A percentile compares a stretch with the other conserved stretches of the same genome.
Conservation (phyloP, 2,329 filamentous ascomycete species). For the Hortaea sp. region DNA sequence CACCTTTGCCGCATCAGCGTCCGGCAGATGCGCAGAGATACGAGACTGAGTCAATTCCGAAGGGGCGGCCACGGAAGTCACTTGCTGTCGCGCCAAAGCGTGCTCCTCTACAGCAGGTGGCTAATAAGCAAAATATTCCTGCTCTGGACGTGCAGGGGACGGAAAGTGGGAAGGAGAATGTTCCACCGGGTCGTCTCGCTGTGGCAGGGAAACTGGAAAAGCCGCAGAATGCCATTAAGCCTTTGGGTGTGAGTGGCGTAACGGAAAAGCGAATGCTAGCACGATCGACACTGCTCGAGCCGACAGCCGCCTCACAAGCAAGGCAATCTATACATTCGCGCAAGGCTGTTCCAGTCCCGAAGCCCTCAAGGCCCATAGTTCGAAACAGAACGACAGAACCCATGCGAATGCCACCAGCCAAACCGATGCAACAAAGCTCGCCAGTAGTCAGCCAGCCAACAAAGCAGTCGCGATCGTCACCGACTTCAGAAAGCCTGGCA, state of each 20-base stretch:
- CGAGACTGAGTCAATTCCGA: slow-evolving; percentile 11
- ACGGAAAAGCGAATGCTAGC: background rate
- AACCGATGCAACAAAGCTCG: too few relatives aligned
- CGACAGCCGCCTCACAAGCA: slow-evolving; percentile 15
- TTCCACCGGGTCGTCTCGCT: slow-evolving; percentile 38
- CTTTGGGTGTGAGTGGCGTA: background rate
- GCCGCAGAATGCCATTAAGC: background rate
- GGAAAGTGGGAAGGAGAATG: slow-evolving; percentile 53
- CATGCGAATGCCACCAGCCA: too few relatives aligned
- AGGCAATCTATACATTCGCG: slow-evolving; percentile 10
- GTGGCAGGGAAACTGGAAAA: background rate
- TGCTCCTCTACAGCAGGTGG: slow-evolving; percentile 37
- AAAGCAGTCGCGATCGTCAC: too few relatives aligned
- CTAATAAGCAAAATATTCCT: slow-evolving; percentile 20
- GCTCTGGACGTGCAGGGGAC: slow-evolving; percentile 41
- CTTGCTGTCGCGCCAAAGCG: slow-evolving; percentile 39
- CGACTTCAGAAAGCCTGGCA: too few relatives aligned
- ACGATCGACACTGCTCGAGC: slow-evolving; percentile 8
- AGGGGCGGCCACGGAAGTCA: slow-evolving; percentile 26
- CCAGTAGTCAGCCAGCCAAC: too few relatives aligned
- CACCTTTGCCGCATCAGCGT: background rate
- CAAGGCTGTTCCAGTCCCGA: slow-evolving; percentile 8
- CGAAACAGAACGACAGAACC: background rate
- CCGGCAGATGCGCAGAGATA: background rate
- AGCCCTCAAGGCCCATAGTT: background rate